A percentile compares a stretch with the other conserved stretches of the same genome.
These are phyloP conservation scores for Alternaria sp. DNA, from an alignment of 2,329 filamentous ascomycete species.

Conservation along the genomic window DNA sequence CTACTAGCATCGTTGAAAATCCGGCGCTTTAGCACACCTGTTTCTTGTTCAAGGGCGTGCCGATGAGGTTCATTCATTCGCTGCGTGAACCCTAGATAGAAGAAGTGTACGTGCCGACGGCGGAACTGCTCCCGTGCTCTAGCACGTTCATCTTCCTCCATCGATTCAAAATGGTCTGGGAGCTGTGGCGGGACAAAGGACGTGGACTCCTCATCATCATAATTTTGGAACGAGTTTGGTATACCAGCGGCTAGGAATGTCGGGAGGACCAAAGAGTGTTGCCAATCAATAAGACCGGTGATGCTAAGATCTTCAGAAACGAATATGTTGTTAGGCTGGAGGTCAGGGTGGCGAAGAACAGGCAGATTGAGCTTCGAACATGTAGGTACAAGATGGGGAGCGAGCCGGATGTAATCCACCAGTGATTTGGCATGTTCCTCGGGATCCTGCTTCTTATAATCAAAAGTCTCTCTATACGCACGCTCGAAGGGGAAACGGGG, in stretches of 20 bases:
- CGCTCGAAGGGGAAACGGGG: constrained; percentile 33
- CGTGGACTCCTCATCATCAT: constrained; percentile 42
- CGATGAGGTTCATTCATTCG: constrained; percentile 38
- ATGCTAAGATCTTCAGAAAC: constrained; percentile 46
- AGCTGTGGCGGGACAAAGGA: constrained; percentile 29
- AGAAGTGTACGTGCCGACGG: constrained; percentile 43
- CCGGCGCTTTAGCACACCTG: constrained; percentile 31
- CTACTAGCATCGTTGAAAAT: constrained; percentile 35
- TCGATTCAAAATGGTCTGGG: constrained; percentile 25
- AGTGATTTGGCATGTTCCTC: constrained; percentile 27
- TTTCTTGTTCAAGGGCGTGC: constrained; percentile 32
- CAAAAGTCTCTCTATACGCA: constrained; percentile 32
- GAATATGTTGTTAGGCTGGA: constrained; percentile 49
- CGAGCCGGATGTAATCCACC: constrained; percentile 26
- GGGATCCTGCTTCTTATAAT: constrained; percentile 36
- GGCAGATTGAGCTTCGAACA: constrained; percentile 27
- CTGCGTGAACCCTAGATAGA: constrained; percentile 40
- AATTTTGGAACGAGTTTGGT: constrained; percentile 54
- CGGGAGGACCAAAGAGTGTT: constrained; percentile 43
- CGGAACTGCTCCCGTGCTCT: constrained; percentile 35
- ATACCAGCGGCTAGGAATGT: constrained; percentile 52
- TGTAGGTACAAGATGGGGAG: constrained; percentile 34
- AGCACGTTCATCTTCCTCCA: constrained; percentile 28
- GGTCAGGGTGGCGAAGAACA: constrained; percentile 48
- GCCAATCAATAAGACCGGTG: constrained; percentile 52